Percentiles rank a stretch among this genome's conserved stretches.
Conservation (phyloP, 352 stramenopile genomes). For the Pythium monospermum region DNA sequence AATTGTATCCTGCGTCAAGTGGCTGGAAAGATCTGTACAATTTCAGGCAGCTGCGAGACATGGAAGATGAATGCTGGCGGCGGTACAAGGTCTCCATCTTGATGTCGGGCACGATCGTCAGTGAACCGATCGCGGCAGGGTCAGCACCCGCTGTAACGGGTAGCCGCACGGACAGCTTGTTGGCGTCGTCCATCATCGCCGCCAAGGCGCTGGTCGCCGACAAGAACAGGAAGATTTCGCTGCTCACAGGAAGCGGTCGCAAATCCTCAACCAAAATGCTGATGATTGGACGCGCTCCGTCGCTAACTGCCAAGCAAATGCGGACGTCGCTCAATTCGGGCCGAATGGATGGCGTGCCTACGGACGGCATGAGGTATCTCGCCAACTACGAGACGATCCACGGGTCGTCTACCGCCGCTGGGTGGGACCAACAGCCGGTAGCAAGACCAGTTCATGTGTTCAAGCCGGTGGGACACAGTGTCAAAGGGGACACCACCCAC, state of each 20-base stretch:
- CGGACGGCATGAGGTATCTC: conserved; percentile 53
- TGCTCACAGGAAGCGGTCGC: conserved; percentile 5
- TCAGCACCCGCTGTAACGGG: neutral
- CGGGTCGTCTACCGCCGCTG: conserved; percentile 5
- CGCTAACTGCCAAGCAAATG: neutral
- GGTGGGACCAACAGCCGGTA: too few relatives aligned
- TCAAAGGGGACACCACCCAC: neutral
- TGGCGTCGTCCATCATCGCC: conserved; percentile 1
- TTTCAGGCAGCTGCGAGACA: conserved; percentile 38
- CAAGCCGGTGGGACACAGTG: too few relatives aligned
- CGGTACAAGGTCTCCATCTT: conserved; percentile 64
- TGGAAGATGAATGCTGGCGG: conserved; percentile 72
- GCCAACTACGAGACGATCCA: conserved; percentile 33
- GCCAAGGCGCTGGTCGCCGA: conserved; percentile 6
- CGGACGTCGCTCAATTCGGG: conserved; percentile 24
- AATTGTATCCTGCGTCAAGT: conserved; percentile 45
- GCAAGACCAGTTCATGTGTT: too few relatives aligned
- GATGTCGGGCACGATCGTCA: conserved; percentile 37
- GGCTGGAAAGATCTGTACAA: conserved; percentile 50
- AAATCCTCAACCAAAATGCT: too few relatives aligned
- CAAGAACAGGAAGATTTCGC: conserved; percentile 4
- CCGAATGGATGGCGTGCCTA: conserved; percentile 27
- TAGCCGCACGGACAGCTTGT: conserved; percentile 11
- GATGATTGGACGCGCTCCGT: too few relatives aligned
- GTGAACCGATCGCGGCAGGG: neutral